phyloP scores from a whole-genome alignment of 2,329 filamentous ascomycete genomes.

The Beauveria caledonica region DNA sequence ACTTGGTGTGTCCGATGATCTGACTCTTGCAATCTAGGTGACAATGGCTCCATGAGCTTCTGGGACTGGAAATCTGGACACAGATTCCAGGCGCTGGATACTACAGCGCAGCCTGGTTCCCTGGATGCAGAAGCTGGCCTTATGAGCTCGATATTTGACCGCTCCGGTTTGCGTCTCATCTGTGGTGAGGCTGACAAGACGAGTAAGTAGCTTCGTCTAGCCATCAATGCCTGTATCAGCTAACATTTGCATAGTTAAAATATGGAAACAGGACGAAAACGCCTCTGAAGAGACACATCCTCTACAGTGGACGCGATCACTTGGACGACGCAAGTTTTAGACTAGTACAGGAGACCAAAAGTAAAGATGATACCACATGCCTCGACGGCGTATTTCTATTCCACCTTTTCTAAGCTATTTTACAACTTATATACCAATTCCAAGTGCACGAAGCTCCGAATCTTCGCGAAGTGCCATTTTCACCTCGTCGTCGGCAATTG shows the following conservation, averaged over 20 bases:
- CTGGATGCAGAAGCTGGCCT: conserved; percentile 90
- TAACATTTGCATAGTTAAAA: conserved; percentile 56
- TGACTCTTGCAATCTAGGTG: conserved; percentile 34
- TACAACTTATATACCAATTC: conserved; percentile 40
- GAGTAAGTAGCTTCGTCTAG: conserved; percentile 39
- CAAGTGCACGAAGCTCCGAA: conserved; percentile 72
- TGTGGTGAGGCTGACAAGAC: conserved; percentile 97
- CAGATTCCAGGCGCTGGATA: conserved; percentile 82
- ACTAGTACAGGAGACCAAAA: background rate
- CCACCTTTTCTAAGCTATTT: conserved; percentile 14
- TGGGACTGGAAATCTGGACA: conserved; percentile 99
- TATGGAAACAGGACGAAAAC: conserved; percentile 90
- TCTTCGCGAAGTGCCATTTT: conserved; percentile 83
- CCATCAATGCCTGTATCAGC: background rate
- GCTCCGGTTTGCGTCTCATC: conserved; percentile 79
- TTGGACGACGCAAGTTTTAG: conserved; percentile 69
- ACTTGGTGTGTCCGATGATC: background rate
- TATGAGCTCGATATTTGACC: conserved; percentile 90
- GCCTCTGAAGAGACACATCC: conserved; percentile 90
- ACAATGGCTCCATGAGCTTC: conserved; percentile 94
- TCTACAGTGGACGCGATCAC: conserved; percentile 79
- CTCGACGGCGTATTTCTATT: conserved; percentile 1
- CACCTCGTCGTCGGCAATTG: conserved; percentile 86
- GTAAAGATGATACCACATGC: conserved; percentile 9
- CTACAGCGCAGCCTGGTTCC: conserved; percentile 86